A percentile compares a stretch with the other conserved stretches of the same genome.
phyloP scores from a whole-genome alignment of 2,329 filamentous ascomycete genomes.

The Phoma sp. region DNA sequence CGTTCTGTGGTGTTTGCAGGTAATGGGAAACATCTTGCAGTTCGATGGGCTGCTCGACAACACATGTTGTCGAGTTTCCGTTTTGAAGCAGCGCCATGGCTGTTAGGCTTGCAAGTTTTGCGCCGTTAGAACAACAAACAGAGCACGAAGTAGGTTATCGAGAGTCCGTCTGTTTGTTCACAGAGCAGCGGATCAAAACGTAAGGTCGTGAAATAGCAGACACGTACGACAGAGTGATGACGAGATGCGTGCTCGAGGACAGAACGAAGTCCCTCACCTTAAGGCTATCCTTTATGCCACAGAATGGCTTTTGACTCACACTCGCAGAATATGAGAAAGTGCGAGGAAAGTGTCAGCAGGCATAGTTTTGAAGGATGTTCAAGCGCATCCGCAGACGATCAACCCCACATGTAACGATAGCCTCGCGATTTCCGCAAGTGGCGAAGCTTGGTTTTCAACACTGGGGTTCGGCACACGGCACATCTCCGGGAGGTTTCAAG shows the following conservation, averaged over 20 bases:
- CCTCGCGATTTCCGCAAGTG: constrained; percentile 7
- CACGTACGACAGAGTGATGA: background rate
- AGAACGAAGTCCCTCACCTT: background rate
- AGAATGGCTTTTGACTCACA: background rate
- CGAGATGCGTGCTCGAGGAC: background rate
- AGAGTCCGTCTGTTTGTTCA: background rate
- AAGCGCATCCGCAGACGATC: background rate
- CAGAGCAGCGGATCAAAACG: background rate
- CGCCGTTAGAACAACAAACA: background rate
- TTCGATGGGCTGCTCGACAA: constrained; percentile 41
- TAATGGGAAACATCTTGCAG: constrained; percentile 40
- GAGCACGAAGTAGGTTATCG: background rate
- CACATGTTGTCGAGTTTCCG: constrained; percentile 44
- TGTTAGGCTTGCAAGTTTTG: background rate
- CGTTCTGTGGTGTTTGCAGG: constrained; percentile 28
- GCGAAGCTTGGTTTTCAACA: background rate
- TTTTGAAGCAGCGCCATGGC: constrained; percentile 39
- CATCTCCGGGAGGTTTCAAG: constrained; percentile 3
- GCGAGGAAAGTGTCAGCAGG: background rate
- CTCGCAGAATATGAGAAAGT: background rate
- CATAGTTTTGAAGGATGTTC: background rate
- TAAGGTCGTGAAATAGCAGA: background rate
- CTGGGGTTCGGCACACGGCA: constrained; percentile 11
- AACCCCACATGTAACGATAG: constrained; percentile 3
- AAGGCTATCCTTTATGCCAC: background rate